Evolutionary conservation across 225 moss, liverwort and hornwort species (phyloP).

Genomic region (Takakia lepidozioides): DNA sequence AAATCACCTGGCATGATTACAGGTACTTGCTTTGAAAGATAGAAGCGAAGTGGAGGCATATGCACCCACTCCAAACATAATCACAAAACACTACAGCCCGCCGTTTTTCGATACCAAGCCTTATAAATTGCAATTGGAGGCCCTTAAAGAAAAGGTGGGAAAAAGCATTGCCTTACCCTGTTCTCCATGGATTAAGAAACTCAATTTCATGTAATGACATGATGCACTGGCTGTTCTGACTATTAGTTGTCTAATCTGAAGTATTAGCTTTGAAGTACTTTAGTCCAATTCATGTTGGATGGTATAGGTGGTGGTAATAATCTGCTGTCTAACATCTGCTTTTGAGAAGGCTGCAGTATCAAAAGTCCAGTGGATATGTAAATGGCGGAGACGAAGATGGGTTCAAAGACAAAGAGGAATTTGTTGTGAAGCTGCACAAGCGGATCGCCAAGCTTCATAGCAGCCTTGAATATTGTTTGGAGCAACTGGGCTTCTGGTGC

Average conservation of each 20-base stretch:
- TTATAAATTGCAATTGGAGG: conserved; percentile 40
- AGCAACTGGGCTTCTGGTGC: conserved; percentile 83
- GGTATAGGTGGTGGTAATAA: too few species aligned
- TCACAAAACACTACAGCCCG: conserved; percentile 50
- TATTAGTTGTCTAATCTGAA: too few species aligned
- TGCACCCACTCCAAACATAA: conserved; percentile 70
- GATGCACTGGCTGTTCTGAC: too few species aligned
- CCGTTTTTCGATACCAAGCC: conserved; percentile 36
- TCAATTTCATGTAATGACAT: too few species aligned
- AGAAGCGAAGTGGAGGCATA: conserved; percentile 75
- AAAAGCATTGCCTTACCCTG: too few species aligned
- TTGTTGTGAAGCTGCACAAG: conserved; percentile 55
- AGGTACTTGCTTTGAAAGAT: conserved; percentile 90
- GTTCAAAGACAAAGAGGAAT: conserved; percentile 74
- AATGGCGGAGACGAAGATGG: conserved; percentile 18
- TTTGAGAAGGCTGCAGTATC: conserved; percentile 56
- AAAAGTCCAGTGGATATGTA: conserved; percentile 31
- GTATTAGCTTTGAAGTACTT: too few species aligned
- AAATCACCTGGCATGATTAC: too few species aligned
- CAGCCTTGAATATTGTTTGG: conserved; percentile 70
- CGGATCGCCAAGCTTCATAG: conserved; percentile 54
- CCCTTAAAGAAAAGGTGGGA: conserved; percentile 55
- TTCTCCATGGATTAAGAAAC: too few species aligned
- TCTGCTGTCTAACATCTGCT: too few species aligned
- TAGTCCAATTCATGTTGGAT: too few species aligned